Conservation (phyloP, 2,329 filamentous ascomycete genomes). For the Zalaria sp. region DNA sequence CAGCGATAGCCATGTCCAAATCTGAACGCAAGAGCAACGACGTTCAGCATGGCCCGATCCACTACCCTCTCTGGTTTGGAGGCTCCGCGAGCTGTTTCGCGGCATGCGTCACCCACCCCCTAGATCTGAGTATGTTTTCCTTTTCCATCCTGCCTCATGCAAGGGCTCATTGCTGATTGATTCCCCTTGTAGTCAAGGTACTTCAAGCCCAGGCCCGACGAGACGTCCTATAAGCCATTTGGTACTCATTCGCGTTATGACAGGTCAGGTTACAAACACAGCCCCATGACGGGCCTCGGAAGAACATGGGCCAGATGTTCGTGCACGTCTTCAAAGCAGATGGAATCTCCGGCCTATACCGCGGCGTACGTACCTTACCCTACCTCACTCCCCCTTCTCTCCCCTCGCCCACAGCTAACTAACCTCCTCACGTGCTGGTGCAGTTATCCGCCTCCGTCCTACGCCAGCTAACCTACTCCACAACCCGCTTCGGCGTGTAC, state of each 20-base stretch:
- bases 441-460: conserved; percentile 67
- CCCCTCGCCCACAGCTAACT: neutral
- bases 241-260: neutral
- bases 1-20: conserved; percentile 23
- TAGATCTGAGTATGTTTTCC: conserved; percentile 64
- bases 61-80: conserved; percentile 67
- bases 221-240: too few species aligned
- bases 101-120: conserved; percentile 79
- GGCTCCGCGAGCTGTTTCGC: conserved; percentile 88
- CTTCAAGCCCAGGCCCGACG: neutral
- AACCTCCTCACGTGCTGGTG: neutral
- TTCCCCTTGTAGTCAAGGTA: conserved; percentile 28
- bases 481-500: conserved; percentile 91
- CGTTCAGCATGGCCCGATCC: conserved; percentile 25
- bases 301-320: conserved; percentile 76
- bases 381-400: too few species aligned
- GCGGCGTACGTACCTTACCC: conserved; percentile 41
- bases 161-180: neutral
- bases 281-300: conserved; percentile 51
- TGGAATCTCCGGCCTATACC: conserved; percentile 72
- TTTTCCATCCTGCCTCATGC: neutral
- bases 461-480: conserved; percentile 87
- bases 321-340: conserved; percentile 63
- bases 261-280: conserved; percentile 84
- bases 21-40: conserved; percentile 27